Base-by-base conservation (phyloP, 2,329 filamentous ascomycete genomes). In the Penicillium sp. region DNA sequence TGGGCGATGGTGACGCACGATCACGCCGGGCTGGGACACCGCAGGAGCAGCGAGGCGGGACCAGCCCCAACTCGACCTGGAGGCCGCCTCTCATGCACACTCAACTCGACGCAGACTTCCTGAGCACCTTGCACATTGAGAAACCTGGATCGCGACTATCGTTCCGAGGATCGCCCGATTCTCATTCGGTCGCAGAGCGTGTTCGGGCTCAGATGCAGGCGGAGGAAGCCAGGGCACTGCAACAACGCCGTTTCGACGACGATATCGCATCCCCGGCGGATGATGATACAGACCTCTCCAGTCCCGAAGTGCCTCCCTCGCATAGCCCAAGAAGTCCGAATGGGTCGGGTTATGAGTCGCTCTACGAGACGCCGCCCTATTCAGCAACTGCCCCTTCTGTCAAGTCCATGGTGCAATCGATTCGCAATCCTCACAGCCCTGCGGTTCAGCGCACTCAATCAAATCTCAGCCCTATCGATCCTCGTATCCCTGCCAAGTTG, bases 181-280 rank as follows among this genome's bases (percentile, higher is more conserved):
- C 78, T 1, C 74, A 76, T 56, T 81, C 80, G 0, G 80, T 81
- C 60, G 77, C 81, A 2, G 75, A 78, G 54, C 73, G 74, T 6
- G 69, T 82, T 9, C 81, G 80, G 56, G 80, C 80, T 31, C 79
- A 76, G 65, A 84, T 84, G 82, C 75, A 81, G 56, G 75, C 76
- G 9, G 82, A 84, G 59, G 82, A 84, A 71, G 82, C 79, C 6
- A 73, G 73, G 55, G 81, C 80, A 10, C 69, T 84, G 54, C 81
- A 83, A 50, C 74, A 80, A 50, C 78, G 46, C 27, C 51, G 51
- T 6, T 36, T 73, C 39, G 66, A 69, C 50, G 72, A 71, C 16
- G 72, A 76, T 39, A 69, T 66, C n/a, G 50, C 62, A 27, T 72
- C 72, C 5, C 72, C 71, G 22, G 59, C 59, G 2, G 66, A 71